These are phyloP conservation scores for Ophiostoma ips DNA, from an alignment of 2,329 filamentous ascomycete species.

Conservation along the genomic window DNA sequence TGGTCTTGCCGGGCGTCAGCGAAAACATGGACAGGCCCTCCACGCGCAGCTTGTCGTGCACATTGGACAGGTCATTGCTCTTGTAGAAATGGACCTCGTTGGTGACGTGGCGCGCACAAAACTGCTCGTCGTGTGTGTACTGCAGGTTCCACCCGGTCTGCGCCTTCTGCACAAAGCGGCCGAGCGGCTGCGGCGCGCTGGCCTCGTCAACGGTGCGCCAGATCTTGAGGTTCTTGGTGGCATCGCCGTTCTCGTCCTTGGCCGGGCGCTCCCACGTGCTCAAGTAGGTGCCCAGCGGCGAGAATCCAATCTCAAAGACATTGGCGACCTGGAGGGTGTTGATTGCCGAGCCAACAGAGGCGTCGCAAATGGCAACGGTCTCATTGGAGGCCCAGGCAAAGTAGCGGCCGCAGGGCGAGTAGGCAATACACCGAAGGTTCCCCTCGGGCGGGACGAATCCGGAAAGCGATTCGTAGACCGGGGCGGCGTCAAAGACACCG, in stretches of 20 bases:
- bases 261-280: constrained; percentile 92
- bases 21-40: constrained; percentile 87
- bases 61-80: constrained; percentile 67
- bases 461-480: constrained; percentile 70
- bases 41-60: constrained; percentile 90
- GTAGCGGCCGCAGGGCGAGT: constrained; percentile 91
- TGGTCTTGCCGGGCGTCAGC: constrained; percentile 74
- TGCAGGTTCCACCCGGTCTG: constrained; percentile 95
- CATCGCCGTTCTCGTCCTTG: constrained; percentile 88
- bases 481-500: constrained; percentile 82
- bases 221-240: constrained; percentile 91
- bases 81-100: constrained; percentile 98
- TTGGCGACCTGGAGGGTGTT: constrained; percentile 65
- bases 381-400: constrained; percentile 90
- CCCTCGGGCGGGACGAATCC: constrained; percentile 82
- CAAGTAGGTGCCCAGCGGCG: constrained; percentile 77
- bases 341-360: constrained; percentile 59
- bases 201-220: constrained; percentile 72
- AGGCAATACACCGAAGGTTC: constrained; percentile 85
- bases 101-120: constrained; percentile 83
- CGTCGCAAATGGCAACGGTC: constrained; percentile 72
- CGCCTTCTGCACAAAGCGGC: constrained; percentile 87
- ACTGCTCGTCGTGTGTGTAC: constrained; percentile 86
- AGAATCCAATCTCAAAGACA: constrained; percentile 91
- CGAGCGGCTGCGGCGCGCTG: constrained; percentile 59